These are phyloP conservation scores for Ceratocystis diversiconidia DNA, from an alignment of 2,329 filamentous ascomycete genomes.

Conservation along the genomic window DNA sequence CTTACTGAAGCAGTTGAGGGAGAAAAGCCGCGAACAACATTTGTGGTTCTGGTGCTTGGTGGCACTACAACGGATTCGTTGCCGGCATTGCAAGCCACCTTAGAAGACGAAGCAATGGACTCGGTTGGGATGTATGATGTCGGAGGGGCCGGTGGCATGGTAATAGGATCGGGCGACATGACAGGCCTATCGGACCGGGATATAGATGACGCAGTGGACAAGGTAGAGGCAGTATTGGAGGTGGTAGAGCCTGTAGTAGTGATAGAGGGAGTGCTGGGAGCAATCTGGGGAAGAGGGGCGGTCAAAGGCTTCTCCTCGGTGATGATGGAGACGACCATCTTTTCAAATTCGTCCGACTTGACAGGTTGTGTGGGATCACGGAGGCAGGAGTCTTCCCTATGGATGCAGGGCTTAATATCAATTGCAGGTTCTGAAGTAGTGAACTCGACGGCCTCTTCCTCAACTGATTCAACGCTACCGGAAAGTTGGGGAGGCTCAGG, in stretches of 20 bases:
- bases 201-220: constrained; percentile 16
- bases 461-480: constrained; percentile 61
- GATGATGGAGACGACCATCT: constrained; percentile 87
- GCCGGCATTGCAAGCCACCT: constrained; percentile 22
- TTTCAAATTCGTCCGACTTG: constrained; percentile 71
- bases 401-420: constrained; percentile 53
- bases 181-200: constrained; percentile 23
- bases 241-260: constrained; percentile 22
- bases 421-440: constrained; percentile 39
- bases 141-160: constrained; percentile 23
- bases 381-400: constrained; percentile 52
- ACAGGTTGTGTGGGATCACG: constrained; percentile 46
- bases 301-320: constrained; percentile 62
- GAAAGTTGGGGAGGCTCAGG: constrained; percentile 57
- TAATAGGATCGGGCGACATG: constrained; percentile 20
- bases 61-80: constrained; percentile 24
- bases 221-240: constrained; percentile 32
- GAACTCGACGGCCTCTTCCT: constrained; percentile 49
- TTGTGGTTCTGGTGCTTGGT: constrained; percentile 4
- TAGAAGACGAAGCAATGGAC: constrained; percentile 12
- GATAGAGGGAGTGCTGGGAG: not conserved
- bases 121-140: constrained; percentile 17
- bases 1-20: constrained; percentile 34
- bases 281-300: constrained; percentile 34
- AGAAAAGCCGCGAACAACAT: constrained; percentile 63